Conservation (phyloP, 1,284 basidiomycete genomes). For the Vanrija pseudolonga region DNA sequence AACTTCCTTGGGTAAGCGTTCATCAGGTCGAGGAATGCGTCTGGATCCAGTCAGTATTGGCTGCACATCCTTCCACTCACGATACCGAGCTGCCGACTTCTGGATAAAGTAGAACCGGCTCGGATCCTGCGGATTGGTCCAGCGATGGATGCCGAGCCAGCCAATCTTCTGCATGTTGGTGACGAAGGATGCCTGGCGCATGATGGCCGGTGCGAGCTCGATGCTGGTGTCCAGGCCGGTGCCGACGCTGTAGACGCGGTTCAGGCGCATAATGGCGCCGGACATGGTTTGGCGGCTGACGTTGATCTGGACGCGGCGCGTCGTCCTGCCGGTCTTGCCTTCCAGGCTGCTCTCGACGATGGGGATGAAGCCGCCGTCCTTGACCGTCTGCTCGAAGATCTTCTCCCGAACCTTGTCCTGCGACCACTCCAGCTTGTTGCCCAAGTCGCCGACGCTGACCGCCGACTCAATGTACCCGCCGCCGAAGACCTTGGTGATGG, state of each 20-base stretch:
- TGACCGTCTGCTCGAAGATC: neutral
- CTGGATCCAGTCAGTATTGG: constrained; percentile 4
- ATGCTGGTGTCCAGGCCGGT: constrained; percentile 13
- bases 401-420: neutral
- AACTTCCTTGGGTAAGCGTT: constrained; percentile 14
- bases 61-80: constrained; percentile 22
- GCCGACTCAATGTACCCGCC: neutral
- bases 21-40: constrained; percentile 41
- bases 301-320: too few species aligned
- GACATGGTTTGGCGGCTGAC: neutral
- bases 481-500: neutral
- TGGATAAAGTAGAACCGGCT: constrained; percentile 18
- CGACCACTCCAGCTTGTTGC: neutral
- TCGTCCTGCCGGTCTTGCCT: too few species aligned
- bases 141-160: constrained; percentile 27
- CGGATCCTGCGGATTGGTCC: constrained; percentile 6
- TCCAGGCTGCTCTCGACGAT: too few species aligned
- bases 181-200: constrained; percentile 34
- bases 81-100: constrained; percentile 35
- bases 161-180: constrained; percentile 31
- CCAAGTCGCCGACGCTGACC: too few species aligned
- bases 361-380: neutral
- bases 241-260: constrained; percentile 3
- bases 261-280: neutral
- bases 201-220: constrained; percentile 27